phyloP scores from a whole-genome alignment of 495 filamentous ascomycete species.

The Sporormia fimetaria region DNA sequence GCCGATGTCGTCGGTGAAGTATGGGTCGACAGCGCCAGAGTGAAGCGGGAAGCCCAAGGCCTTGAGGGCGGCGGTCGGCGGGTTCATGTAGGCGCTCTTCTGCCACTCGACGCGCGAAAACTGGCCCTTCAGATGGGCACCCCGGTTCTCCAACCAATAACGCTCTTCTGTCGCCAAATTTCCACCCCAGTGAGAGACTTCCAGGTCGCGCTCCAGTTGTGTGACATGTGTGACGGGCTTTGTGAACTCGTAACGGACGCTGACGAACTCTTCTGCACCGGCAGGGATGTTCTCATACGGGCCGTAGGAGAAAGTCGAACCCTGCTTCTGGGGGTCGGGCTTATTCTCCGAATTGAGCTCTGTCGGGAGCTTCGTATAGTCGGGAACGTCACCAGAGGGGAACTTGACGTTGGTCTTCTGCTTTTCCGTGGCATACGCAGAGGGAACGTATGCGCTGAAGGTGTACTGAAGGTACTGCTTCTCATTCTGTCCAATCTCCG shows the following conservation, averaged over 20 bases:
- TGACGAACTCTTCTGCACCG: constrained; percentile 57
- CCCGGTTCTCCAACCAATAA: constrained; percentile 79
- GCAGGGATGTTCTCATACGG: constrained; percentile 69
- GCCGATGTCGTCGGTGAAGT: constrained; percentile 94
- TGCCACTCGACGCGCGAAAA: constrained; percentile 84
- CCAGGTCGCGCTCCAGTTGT: constrained; percentile 73
- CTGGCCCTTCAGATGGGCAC: constrained; percentile 67
- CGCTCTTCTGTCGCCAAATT: constrained; percentile 91
- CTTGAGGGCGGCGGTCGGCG: constrained; percentile 63
- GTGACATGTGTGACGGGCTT: constrained; percentile 71
- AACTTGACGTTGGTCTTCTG: constrained; percentile 97
- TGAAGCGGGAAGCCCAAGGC: constrained; percentile 69
- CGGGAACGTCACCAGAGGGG: constrained; percentile 62
- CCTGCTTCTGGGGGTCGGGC: constrained; percentile 69
- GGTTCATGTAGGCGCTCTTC: constrained; percentile 62
- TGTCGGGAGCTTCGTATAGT: constrained; percentile 64
- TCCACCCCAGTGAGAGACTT: constrained; percentile 96
- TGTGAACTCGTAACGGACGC: constrained; percentile 89
- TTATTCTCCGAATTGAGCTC: constrained; percentile 44
- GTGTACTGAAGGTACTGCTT: constrained; percentile 75
- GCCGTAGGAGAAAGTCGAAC: constrained; percentile 82
- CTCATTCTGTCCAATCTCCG: constrained; percentile 65
- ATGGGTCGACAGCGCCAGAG: constrained; percentile 67
- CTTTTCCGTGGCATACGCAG: constrained; percentile 72
- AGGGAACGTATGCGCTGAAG: constrained; percentile 70